Evolutionary conservation across 208 protist genomes (phyloP).

Genomic region (Leishmania mexicana): DNA sequence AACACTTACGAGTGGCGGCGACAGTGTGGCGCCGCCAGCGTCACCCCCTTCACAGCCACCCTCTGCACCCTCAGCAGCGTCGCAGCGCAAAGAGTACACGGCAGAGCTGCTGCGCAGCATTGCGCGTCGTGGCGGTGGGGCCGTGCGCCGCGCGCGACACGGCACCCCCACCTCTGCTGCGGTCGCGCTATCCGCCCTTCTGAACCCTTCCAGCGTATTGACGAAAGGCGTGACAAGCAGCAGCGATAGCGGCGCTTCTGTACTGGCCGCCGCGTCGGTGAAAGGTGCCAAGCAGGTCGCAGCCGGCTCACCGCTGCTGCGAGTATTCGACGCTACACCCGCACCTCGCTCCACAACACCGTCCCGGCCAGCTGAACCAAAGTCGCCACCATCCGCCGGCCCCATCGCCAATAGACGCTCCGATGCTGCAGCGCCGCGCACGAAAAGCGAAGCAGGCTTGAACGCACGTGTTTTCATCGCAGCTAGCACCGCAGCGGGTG

Average conservation of each 20-base stretch:
- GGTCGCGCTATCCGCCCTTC: background rate
- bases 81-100: background rate
- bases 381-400: background rate
- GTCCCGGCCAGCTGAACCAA: background rate
- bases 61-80: background rate
- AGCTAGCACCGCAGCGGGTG: background rate
- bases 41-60: background rate
- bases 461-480: background rate
- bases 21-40: background rate
- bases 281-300: background rate
- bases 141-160: background rate
- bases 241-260: background rate
- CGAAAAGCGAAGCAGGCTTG: background rate
- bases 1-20: background rate
- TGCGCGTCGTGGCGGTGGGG: conserved; percentile 16
- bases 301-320: conserved; percentile 14
- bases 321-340: conserved; percentile 18
- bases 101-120: conserved; percentile 28
- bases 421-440: background rate
- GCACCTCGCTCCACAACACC: background rate
- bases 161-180: background rate
- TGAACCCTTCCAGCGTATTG: background rate
- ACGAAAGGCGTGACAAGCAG: background rate
- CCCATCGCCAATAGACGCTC: background rate
- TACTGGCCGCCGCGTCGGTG: background rate